Conservation (phyloP, 176 grass and related monocot genomes). For the Chloris gayana region DNA sequence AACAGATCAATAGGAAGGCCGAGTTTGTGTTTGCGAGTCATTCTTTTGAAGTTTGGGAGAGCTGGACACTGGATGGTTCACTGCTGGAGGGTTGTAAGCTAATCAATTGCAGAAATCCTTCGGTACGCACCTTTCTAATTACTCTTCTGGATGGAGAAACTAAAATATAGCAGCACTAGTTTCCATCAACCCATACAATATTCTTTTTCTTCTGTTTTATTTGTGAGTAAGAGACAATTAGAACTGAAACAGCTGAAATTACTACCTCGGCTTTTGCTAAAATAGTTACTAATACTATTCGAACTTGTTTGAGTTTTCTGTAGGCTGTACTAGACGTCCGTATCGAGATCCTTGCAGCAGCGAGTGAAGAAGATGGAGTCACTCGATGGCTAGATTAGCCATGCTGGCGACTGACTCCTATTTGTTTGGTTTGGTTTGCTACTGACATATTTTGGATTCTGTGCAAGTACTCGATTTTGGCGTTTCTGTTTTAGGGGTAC, state of each 20-base stretch:
- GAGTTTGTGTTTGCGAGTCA: constrained; percentile 97
- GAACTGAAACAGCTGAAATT: background rate
- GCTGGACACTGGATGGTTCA: constrained; percentile 79
- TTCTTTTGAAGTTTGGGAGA: constrained; percentile 91
- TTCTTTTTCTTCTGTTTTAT: background rate
- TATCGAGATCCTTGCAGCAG: constrained; percentile 79
- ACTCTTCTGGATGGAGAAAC: background rate
- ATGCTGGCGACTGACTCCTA: background rate
- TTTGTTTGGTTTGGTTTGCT: constrained; percentile 30
- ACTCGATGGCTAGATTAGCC: constrained; percentile 73
- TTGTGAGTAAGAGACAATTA: background rate
- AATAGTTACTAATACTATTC: background rate
- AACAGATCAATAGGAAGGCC: constrained; percentile 89
- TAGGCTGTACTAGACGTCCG: constrained; percentile 79
- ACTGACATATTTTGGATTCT: background rate
- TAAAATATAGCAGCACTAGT: background rate
- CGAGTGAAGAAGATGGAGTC: constrained; percentile 82
- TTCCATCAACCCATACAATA: background rate
- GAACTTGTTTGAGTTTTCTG: background rate
- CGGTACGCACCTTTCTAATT: constrained; percentile 50
- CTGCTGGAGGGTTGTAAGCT: constrained; percentile 72
- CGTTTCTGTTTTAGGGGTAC: constrained; percentile 1
- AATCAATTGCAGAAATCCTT: constrained; percentile 84
- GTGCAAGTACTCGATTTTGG: constrained; percentile 15
- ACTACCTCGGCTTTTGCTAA: background rate